A percentile compares a stretch with the other conserved stretches of the same genome.
phyloP scores from a whole-genome alignment of 1,284 basidiomycete species.

The Thecaphora thlaspeos region DNA sequence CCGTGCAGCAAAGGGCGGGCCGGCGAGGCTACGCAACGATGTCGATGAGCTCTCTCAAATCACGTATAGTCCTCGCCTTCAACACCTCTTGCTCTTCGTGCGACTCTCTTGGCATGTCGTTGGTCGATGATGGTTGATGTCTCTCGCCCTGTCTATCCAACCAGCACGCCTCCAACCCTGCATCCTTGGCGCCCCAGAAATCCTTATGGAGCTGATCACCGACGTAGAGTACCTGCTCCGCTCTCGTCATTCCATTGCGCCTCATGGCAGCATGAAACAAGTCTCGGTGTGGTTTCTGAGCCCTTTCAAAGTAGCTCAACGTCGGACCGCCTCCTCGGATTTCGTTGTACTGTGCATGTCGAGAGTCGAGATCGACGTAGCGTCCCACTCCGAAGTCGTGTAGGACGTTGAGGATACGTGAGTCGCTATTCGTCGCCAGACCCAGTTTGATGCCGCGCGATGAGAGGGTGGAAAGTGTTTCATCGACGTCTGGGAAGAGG shows the following conservation, averaged over 20 bases:
- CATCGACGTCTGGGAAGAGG: constrained; percentile 31
- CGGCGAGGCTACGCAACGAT: too few species aligned
- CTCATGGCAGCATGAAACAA: constrained; percentile 32
- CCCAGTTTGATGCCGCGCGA: constrained; percentile 6
- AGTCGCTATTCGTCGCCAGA: constrained; percentile 40
- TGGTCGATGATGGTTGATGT: constrained; percentile 13
- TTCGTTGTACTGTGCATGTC: not conserved
- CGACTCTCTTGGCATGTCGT: too few species aligned
- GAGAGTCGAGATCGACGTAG: constrained; percentile 22
- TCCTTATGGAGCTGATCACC: constrained; percentile 44
- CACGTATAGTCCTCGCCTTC: too few species aligned
- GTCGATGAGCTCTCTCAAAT: too few species aligned
- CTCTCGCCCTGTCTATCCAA: constrained; percentile 21
- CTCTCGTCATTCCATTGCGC: not conserved
- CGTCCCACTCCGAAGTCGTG: constrained; percentile 19
- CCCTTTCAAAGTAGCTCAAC: constrained; percentile 30
- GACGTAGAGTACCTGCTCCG: constrained; percentile 29
- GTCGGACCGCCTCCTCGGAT: constrained; percentile 9
- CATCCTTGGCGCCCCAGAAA: constrained; percentile 32
- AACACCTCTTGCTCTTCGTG: too few species aligned
- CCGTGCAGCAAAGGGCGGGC: too few species aligned
- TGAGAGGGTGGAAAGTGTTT: constrained; percentile 10
- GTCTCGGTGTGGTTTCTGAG: constrained; percentile 25
- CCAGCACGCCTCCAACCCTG: constrained; percentile 33
- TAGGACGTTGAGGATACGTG: constrained; percentile 26